Evolutionary conservation across 2,329 filamentous ascomycete species (phyloP).

Genomic region (Neofusicoccum parvum): DNA sequence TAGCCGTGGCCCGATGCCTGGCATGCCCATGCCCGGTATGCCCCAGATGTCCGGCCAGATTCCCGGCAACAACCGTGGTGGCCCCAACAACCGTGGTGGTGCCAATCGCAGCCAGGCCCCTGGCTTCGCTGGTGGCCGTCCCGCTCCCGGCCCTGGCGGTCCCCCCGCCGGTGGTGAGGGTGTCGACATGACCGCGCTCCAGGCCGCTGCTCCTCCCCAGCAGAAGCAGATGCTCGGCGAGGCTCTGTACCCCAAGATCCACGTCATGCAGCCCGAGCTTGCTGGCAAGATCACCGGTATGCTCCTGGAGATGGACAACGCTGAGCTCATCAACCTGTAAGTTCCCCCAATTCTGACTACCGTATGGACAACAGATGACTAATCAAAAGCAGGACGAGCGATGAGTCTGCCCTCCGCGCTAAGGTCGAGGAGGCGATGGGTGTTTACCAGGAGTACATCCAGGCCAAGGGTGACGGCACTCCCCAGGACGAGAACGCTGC

Average conservation of each 20-base stretch:
- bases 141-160: constrained; percentile 26
- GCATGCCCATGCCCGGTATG: constrained; percentile 59
- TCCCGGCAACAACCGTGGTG: constrained; percentile 42
- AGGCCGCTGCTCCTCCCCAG: constrained; percentile 64
- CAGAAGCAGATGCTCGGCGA: constrained; percentile 99
- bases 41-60: constrained; percentile 63
- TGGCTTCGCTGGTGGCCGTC: constrained; percentile 35
- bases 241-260: constrained; percentile 97
- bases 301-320: constrained; percentile 99
- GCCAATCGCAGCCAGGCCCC: constrained; percentile 35
- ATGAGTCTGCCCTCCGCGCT: constrained; percentile 82
- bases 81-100: constrained; percentile 39
- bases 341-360: constrained; percentile 44
- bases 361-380: constrained; percentile 27
- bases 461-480: constrained; percentile 65
- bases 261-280: constrained; percentile 88
- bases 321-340: constrained; percentile 92
- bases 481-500: constrained; percentile 34
- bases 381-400: constrained; percentile 69
- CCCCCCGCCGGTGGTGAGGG: constrained; percentile 33
- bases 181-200: constrained; percentile 55
- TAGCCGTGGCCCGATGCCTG: constrained; percentile 68
- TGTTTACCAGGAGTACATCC: constrained; percentile 98
- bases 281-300: constrained; percentile 99
- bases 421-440: constrained; percentile 98